phyloP scores from a whole-genome alignment of 768 basidiomycete species.

The Mycena floridula region DNA sequence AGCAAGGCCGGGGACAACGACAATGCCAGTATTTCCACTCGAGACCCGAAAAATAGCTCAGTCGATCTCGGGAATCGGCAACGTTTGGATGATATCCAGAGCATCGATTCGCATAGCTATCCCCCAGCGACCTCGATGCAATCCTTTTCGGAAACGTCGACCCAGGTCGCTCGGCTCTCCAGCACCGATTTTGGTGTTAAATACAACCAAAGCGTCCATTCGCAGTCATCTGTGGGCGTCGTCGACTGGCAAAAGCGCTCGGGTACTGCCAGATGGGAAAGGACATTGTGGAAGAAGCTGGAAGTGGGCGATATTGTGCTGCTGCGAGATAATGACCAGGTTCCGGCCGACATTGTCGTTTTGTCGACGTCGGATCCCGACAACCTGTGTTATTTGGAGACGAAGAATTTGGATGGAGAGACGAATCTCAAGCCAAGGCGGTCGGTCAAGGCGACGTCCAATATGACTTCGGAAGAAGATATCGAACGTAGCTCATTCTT shows the following conservation, averaged over 20 bases:
- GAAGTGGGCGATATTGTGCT: constrained; percentile 96
- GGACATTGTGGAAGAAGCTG: constrained; percentile 97
- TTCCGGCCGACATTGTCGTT: constrained; percentile 93
- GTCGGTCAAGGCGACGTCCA: constrained; percentile 68
- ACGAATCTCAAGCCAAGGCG: constrained; percentile 90
- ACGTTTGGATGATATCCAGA: constrained; percentile 64
- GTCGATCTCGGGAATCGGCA: constrained; percentile 41
- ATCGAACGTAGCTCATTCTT: constrained; percentile 81
- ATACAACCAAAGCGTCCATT: constrained; percentile 56
- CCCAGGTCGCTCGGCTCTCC: constrained; percentile 31
- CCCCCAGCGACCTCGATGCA: constrained; percentile 43
- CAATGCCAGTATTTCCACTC: constrained; percentile 27
- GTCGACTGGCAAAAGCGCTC: constrained; percentile 73
- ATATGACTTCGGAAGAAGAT: constrained; percentile 82
- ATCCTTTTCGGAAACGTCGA: constrained; percentile 29
- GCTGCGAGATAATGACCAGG: constrained; percentile 89
- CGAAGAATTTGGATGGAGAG: constrained; percentile 97
- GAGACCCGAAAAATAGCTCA: constrained; percentile 28
- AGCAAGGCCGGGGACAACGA: constrained; percentile 29
- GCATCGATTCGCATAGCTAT: constrained; percentile 60
- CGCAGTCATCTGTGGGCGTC: constrained; percentile 59
- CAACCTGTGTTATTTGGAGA: constrained; percentile 92
- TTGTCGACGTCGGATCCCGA: constrained; percentile 89
- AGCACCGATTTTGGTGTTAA: constrained; percentile 16
- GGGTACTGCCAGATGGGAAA: constrained; percentile 77